Conservation (phyloP, 2,329 filamentous ascomycete species). For the Sporothrix phasma region DNA sequence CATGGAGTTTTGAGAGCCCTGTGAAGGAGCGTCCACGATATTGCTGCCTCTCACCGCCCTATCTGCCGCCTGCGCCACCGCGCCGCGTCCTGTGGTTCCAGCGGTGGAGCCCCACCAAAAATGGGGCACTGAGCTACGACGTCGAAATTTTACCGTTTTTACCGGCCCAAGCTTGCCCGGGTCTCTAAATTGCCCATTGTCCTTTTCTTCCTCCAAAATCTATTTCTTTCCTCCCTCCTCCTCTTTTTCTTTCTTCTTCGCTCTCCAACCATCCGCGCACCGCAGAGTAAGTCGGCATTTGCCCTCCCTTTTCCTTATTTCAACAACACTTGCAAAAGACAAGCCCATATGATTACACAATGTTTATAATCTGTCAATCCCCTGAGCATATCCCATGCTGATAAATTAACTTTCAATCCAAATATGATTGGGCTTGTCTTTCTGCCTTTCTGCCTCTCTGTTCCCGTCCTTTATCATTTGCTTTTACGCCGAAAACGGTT, state of each 20-base stretch:
- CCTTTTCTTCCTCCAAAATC: constrained; percentile 9
- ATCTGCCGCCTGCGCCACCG: constrained; percentile 4
- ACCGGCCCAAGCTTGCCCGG: constrained; percentile 8
- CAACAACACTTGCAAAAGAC: constrained; percentile 9
- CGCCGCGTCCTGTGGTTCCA: not conserved
- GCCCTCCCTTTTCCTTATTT: not conserved
- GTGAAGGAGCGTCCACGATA: not conserved
- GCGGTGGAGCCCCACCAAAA: constrained; percentile 1
- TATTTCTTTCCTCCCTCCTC: not conserved
- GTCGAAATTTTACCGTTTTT: constrained; percentile 7
- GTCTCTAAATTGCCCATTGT: not conserved
- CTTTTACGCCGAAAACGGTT: too few relatives aligned
- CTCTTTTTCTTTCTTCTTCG: constrained; percentile 7
- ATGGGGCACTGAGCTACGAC: not conserved
- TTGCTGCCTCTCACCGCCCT: constrained; percentile 15
- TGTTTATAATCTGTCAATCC: constrained; percentile 50
- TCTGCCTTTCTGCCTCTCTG: constrained; percentile 24
- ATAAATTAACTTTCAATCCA: constrained; percentile 22
- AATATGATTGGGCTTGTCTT: constrained; percentile 19
- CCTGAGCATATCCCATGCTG: constrained; percentile 38
- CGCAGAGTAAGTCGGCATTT: constrained; percentile 10
- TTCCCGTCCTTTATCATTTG: not conserved
- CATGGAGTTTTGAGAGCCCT: constrained; percentile 56
- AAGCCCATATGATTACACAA: constrained; percentile 37
- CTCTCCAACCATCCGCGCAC: not conserved